Evolutionary conservation across 106 monocot genomes (phyloP).

Genomic region (Alisma plantagoaquatica): DNA sequence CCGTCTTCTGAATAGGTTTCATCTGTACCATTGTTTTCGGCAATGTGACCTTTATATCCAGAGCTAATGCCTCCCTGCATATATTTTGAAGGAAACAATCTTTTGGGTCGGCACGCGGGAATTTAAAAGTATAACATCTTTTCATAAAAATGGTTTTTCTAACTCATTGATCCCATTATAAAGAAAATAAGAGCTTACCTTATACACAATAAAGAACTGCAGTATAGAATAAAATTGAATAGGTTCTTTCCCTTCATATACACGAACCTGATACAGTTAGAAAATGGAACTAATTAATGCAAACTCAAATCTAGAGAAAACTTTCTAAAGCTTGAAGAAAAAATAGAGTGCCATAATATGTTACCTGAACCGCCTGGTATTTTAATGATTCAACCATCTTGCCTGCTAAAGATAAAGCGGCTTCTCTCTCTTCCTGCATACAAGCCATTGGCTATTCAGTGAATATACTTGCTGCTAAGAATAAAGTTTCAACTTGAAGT

Average conservation of each 20-base stretch:
- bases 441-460: too few relatives aligned
- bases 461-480: too few relatives aligned
- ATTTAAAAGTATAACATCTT: background rate
- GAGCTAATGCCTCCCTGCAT: constrained; percentile 68
- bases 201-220: constrained; percentile 59
- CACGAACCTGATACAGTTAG: too few relatives aligned
- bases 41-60: constrained; percentile 59
- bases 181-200: constrained; percentile 31
- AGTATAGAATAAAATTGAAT: constrained; percentile 70
- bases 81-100: background rate
- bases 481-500: background rate
- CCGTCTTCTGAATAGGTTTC: constrained; percentile 67
- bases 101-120: too few relatives aligned
- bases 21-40: constrained; percentile 40
- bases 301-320: too few relatives aligned
- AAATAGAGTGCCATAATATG: background rate
- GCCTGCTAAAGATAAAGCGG: constrained; percentile 49
- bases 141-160: background rate
- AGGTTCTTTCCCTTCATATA: too few relatives aligned
- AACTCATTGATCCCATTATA: background rate
- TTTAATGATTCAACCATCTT: constrained; percentile 74
- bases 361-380: constrained; percentile 65
- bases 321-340: too few relatives aligned
- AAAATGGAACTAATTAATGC: too few relatives aligned
- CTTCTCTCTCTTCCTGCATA: constrained; percentile 65